Evolutionary conservation across 2,329 filamentous ascomycete species (phyloP).

Genomic region (Colletotrichum sp.): DNA sequence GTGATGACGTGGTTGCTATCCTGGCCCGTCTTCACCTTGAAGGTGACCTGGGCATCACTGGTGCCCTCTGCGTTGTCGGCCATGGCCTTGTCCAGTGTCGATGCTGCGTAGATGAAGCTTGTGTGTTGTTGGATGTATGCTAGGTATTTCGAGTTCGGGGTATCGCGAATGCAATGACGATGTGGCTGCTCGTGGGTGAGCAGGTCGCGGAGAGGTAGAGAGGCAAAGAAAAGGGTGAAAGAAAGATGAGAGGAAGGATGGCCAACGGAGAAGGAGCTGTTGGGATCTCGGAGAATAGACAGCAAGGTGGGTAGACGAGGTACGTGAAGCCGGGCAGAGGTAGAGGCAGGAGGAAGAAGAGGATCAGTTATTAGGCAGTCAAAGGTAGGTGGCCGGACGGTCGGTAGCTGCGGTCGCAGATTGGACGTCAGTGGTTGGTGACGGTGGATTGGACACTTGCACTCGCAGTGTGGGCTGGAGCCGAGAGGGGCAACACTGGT

Average conservation of each 20-base stretch:
- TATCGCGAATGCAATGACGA: neutral
- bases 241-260: neutral
- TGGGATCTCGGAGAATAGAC: neutral
- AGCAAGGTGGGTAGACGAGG: neutral
- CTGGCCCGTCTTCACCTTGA: constrained; percentile 97
- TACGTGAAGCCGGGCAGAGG: neutral
- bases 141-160: neutral
- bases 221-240: neutral
- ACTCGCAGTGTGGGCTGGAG: neutral
- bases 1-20: constrained; percentile 86
- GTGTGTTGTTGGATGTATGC: neutral
- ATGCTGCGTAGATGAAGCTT: neutral
- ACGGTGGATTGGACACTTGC: neutral
- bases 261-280: neutral
- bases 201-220: neutral
- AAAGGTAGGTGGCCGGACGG: neutral
- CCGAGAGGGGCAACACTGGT: constrained; percentile 7
- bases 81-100: constrained; percentile 48
- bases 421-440: constrained; percentile 10
- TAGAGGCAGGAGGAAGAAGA: neutral
- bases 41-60: constrained; percentile 82
- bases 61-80: constrained; percentile 66
- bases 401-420: constrained; percentile 13
- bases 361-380: neutral
- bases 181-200: neutral